These are phyloP conservation scores for Jimgerdemannia lactiflua DNA, from an alignment of 192 early-diverging fungal species.

Conservation along the genomic window DNA sequence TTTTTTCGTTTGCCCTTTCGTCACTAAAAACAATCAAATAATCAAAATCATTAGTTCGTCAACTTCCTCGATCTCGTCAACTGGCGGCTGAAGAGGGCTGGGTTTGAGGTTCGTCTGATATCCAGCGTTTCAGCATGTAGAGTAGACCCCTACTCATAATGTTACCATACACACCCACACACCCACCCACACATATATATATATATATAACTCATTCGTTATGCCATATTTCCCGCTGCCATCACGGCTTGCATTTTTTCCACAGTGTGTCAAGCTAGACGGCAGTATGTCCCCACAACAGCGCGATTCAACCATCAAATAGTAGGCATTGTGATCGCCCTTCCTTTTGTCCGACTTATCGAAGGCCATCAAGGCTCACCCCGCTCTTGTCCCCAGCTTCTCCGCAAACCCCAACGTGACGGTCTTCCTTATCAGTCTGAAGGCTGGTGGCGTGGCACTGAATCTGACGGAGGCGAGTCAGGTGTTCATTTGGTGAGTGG, in stretches of 20 bases:
- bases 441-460: conserved; percentile 90
- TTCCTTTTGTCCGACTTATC: background rate
- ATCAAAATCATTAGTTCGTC: conserved; percentile 69
- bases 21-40: background rate
- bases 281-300: conserved; percentile 84
- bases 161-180: too few relatives aligned
- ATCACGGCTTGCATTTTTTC: too few relatives aligned
- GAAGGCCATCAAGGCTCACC: background rate
- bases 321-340: conserved; percentile 20
- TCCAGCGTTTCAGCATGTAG: too few relatives aligned
- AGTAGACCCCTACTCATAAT: too few relatives aligned
- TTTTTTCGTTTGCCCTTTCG: conserved; percentile 37
- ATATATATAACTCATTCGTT: too few relatives aligned
- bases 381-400: conserved; percentile 43
- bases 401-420: conserved; percentile 78
- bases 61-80: conserved; percentile 88
- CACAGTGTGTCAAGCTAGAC: conserved; percentile 70
- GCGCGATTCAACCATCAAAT: conserved; percentile 64
- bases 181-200: too few relatives aligned
- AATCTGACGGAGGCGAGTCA: conserved; percentile 89
- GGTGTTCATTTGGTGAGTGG: conserved; percentile 61
- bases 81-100: conserved; percentile 85
- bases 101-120: conserved; percentile 51
- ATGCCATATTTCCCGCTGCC: too few relatives aligned
- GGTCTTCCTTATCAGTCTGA: conserved; percentile 87